phyloP scores from a whole-genome alignment of 2,329 filamentous ascomycete genomes.

The Alternaria brassicae region DNA sequence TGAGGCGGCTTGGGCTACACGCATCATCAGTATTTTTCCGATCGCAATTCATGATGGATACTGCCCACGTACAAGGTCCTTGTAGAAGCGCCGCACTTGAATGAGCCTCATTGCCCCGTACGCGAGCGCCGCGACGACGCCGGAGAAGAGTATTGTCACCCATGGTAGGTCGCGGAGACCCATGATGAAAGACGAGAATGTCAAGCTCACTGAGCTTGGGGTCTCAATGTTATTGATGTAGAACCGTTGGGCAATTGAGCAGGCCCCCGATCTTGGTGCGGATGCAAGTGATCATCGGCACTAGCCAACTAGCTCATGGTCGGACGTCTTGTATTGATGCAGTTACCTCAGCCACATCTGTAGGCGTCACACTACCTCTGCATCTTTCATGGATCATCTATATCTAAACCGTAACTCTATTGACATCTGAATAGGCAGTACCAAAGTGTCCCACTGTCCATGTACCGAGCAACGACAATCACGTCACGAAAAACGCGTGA shows the following conservation, averaged over 20 bases:
- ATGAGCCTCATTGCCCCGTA: conserved; percentile 31
- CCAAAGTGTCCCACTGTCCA: neutral
- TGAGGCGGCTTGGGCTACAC: conserved; percentile 52
- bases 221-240: neutral
- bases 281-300: neutral
- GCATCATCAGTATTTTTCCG: neutral
- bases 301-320: neutral
- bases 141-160: conserved; percentile 18
- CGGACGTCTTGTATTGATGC: neutral
- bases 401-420: neutral
- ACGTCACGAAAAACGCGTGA: neutral
- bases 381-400: neutral
- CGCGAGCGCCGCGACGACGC: conserved; percentile 18
- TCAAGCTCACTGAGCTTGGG: neutral
- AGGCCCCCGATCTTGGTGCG: neutral
- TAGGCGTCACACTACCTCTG: neutral
- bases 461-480: neutral
- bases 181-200: conserved; percentile 5
- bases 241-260: neutral
- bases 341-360: neutral
- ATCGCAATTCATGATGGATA: neutral
- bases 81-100: conserved; percentile 33
- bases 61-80: conserved; percentile 27
- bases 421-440: neutral
- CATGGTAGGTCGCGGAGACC: conserved; percentile 17